phyloP scores from a whole-genome alignment of 164 flowering plant species.

The Protea cynaroides region DNA sequence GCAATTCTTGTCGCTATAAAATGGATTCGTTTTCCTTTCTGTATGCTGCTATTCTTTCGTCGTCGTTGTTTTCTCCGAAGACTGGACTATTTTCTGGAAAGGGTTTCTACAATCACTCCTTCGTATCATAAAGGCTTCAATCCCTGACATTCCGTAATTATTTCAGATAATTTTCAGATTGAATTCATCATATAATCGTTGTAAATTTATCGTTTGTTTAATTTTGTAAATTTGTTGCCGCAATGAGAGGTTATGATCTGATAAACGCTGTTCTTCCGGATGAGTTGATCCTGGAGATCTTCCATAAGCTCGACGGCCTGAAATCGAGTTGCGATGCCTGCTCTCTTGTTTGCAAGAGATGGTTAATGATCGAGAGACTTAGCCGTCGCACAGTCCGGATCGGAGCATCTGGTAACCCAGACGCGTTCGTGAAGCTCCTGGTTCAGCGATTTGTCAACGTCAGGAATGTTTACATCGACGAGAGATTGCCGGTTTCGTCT shows the following conservation, averaged over 20 bases:
- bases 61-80: too few relatives aligned
- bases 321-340: conserved; percentile 67
- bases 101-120: too few relatives aligned
- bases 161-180: too few relatives aligned
- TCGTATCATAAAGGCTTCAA: too few relatives aligned
- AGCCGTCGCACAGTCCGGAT: conserved; percentile 66
- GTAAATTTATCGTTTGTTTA: background rate
- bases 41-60: too few relatives aligned
- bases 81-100: too few relatives aligned
- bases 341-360: conserved; percentile 82
- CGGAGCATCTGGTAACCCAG: conserved; percentile 68
- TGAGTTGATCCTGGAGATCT: conserved; percentile 70
- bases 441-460: conserved; percentile 50
- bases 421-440: conserved; percentile 37
- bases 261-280: conserved; percentile 67
- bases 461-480: conserved; percentile 52
- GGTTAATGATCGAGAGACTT: conserved; percentile 68
- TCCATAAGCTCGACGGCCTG: conserved; percentile 43
- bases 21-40: too few relatives aligned
- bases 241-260: conserved; percentile 48
- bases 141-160: too few relatives aligned
- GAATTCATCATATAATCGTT: too few relatives aligned
- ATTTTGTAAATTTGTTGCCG: background rate
- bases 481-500: conserved; percentile 45
- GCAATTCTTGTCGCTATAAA: too few relatives aligned